Evolutionary conservation across 2,329 filamentous ascomycete species (phyloP), one percentile per base, ranked within the genome.

Genomic region (Colletotrichum sp.): DNA sequence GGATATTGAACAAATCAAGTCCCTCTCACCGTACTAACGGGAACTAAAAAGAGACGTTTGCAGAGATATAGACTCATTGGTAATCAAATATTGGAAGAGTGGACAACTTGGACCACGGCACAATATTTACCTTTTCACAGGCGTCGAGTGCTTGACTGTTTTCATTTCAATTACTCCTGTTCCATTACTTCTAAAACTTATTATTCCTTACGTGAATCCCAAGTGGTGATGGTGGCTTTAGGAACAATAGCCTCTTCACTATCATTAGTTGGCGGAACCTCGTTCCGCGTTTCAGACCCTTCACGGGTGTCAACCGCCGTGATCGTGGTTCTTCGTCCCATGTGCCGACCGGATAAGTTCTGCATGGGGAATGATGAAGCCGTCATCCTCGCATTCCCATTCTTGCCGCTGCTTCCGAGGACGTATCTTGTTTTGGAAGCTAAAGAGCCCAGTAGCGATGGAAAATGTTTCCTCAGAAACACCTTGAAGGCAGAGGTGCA

Each of bases 181-280:
- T 26, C 26, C 26, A 26, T 26, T 26, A 26, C 26, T 26, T 26
- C 26, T 26, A 26, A 26, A 26, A 26, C 26, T 26, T 26, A 26
- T 26, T 30, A 30, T 30, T 30, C 30, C 9, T 30, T 32, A 6
- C 30, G 30, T 12, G 30, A 6, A 32, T 12, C 30, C 30, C 30
- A 32, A 12, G 12, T 12, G 10, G 30, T 12, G 4, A 12, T 4
- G 4, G 9, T 7, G 6, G 39, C 5, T n/a, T 48, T 48, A 0
- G 43, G 18, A 1, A 48, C 43, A 21, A 48, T 48, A 0, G 43
- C 43, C 6, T 48, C 43, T 48, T 48, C n/a, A 21, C 43, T 48
- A 48, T 21, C 43, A 48, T 48, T 48, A 48, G 43, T 48, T 21
- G 43, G n/a, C 0, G 43, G n/a, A 13, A 13, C 18, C 3, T 21